These are phyloP conservation scores for Tephrocybe sp. DNA, from an alignment of 768 basidiomycete species.

Conservation along the genomic window DNA sequence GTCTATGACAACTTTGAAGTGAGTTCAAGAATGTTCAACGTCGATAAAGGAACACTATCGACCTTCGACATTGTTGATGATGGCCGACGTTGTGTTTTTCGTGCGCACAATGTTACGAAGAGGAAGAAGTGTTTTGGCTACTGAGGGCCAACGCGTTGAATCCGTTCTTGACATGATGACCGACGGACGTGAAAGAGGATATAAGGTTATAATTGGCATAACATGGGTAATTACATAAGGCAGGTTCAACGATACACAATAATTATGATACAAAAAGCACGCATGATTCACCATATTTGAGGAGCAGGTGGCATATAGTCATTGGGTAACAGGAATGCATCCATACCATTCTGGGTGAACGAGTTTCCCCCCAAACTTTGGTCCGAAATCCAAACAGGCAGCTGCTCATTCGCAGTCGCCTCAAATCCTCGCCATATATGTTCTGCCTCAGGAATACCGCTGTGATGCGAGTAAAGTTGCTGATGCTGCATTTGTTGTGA, in stretches of 20 bases:
- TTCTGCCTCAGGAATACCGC: slow-evolving; percentile 47
- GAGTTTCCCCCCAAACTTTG: slow-evolving; percentile 74
- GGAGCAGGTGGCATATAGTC: slow-evolving; percentile 70
- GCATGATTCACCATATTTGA: slow-evolving; percentile 76
- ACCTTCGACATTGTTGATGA: slow-evolving; percentile 49
- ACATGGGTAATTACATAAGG: slow-evolving; percentile 15
- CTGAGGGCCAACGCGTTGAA: slow-evolving; percentile 10
- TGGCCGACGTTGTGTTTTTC: slow-evolving; percentile 31
- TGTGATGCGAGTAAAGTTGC: slow-evolving; percentile 22
- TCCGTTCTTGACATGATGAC: not conserved
- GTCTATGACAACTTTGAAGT: slow-evolving; percentile 29
- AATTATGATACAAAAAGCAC: slow-evolving; percentile 6
- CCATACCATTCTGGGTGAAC: slow-evolving; percentile 80
- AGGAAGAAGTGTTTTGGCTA: slow-evolving; percentile 15
- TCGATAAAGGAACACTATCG: not conserved
- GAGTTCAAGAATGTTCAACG: not conserved
- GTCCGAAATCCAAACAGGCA: slow-evolving; percentile 86
- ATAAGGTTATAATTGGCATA: slow-evolving; percentile 6
- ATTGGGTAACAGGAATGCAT: slow-evolving; percentile 76
- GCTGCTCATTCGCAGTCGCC: slow-evolving; percentile 65
- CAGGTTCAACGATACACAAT: slow-evolving; percentile 5
- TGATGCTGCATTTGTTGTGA: slow-evolving; percentile 27
- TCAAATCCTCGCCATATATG: slow-evolving; percentile 78
- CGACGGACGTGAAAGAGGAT: not conserved
- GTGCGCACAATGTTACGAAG: slow-evolving; percentile 28